Evolutionary conservation across 148 eudicot genomes (phyloP).

Genomic region (Cornus florida): DNA sequence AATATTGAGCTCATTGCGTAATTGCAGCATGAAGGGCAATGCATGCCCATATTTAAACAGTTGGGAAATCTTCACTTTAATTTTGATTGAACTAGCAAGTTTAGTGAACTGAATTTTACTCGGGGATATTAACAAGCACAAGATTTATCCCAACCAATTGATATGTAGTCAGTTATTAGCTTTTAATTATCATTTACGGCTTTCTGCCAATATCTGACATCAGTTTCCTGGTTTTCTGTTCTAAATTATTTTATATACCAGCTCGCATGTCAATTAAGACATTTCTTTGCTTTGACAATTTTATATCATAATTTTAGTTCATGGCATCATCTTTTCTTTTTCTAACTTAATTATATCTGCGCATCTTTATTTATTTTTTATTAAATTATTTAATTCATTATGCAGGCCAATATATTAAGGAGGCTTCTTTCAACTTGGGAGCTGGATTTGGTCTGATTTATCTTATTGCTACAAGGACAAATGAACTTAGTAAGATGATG

Average conservation of each 20-base stretch:
- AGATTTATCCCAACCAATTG: neutral
- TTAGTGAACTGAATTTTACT: neutral
- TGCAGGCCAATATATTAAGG: slow-evolving; percentile 19
- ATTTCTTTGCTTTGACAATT: neutral
- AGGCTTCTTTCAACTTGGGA: slow-evolving; percentile 47
- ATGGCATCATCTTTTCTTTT: neutral
- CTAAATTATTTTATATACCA: neutral
- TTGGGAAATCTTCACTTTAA: neutral
- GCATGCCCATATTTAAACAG: neutral
- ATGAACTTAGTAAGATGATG: slow-evolving; percentile 50
- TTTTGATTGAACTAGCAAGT: neutral
- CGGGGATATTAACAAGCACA: neutral
- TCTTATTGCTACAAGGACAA: slow-evolving; percentile 54
- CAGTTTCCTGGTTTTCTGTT: neutral
- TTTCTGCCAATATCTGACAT: neutral
- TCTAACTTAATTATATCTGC: too few relatives aligned
- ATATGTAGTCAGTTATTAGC: neutral
- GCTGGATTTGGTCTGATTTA: slow-evolving; percentile 61
- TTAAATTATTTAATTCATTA: neutral
- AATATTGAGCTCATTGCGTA: too few relatives aligned
- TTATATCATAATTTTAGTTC: neutral
- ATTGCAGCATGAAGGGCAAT: neutral
- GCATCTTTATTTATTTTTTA: neutral
- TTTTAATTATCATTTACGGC: neutral
- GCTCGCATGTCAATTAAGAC: neutral